Evolutionary conservation across 805 yeast genomes (phyloP).

Genomic region (Lipomyces starkeyi): DNA sequence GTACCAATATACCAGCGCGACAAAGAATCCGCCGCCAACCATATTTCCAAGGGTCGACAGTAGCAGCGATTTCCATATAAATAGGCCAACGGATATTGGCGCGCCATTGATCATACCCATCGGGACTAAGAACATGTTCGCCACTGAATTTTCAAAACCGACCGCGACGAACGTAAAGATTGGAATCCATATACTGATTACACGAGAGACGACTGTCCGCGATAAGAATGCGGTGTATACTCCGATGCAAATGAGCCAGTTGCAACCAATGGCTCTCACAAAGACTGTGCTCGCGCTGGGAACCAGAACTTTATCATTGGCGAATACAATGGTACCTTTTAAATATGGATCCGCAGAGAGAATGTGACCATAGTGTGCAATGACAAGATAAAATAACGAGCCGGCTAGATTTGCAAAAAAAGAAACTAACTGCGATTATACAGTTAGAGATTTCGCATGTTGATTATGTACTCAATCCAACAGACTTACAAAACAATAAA

Average conservation of each 20-base stretch:
- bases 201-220: constrained; percentile 78
- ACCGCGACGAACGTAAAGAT: constrained; percentile 76
- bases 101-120: constrained; percentile 74
- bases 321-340: constrained; percentile 30
- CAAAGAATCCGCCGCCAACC: constrained; percentile 77
- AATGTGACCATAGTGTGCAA: constrained; percentile 34
- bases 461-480: background rate
- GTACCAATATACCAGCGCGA: constrained; percentile 70
- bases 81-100: constrained; percentile 63
- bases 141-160: constrained; percentile 82
- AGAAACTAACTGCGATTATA: constrained; percentile 24
- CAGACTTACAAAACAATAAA: constrained; percentile 24
- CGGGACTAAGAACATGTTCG: constrained; percentile 75
- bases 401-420: constrained; percentile 36
- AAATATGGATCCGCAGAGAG: constrained; percentile 31
- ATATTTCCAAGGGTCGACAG: constrained; percentile 79
- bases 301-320: constrained; percentile 31
- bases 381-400: constrained; percentile 33
- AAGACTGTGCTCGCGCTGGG: constrained; percentile 28
- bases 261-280: constrained; percentile 61
- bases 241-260: constrained; percentile 76
- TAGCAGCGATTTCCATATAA: constrained; percentile 73
- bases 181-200: constrained; percentile 67
- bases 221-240: constrained; percentile 78
- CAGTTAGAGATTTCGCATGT: background rate